These are phyloP conservation scores for Clohesyomyces aquaticus DNA, from an alignment of 495 filamentous ascomycete genomes.

Conservation along the genomic window DNA sequence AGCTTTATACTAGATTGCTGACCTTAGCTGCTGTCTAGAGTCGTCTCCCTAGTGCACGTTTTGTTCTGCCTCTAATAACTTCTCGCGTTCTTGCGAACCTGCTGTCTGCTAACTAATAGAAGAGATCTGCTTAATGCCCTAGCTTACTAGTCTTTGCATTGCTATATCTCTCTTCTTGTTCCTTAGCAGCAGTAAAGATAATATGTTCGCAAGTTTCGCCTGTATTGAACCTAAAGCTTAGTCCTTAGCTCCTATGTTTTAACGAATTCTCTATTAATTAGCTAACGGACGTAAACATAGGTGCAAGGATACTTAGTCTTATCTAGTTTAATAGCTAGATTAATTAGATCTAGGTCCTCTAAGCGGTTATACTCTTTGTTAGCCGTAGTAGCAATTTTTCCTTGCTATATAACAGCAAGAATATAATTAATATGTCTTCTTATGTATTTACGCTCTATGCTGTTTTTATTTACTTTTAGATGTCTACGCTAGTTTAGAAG, in stretches of 20 bases:
- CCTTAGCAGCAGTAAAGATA: constrained; percentile 9
- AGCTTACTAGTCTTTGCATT: constrained; percentile 9
- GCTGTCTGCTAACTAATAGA: constrained; percentile 2
- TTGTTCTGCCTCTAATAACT: constrained; percentile 4
- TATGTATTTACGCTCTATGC: constrained; percentile 8
- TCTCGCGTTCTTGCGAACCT: constrained; percentile 4
- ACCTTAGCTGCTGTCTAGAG: constrained; percentile 4
- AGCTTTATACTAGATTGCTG: constrained; percentile 1
- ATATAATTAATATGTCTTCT: constrained; percentile 7
- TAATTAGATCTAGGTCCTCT: constrained; percentile 7
- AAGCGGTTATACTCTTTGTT: background rate
- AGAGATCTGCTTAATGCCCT: constrained; percentile 10
- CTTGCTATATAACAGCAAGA: constrained; percentile 3
- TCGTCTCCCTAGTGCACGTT: constrained; percentile 3
- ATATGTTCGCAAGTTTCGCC: constrained; percentile 6
- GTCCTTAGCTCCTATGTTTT: constrained; percentile 11
- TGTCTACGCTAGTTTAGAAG: constrained; percentile 2
- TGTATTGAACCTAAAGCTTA: constrained; percentile 10
- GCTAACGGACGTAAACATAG: constrained; percentile 6
- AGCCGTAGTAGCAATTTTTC: constrained; percentile 3
- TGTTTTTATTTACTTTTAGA: constrained; percentile 6
- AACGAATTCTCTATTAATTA: constrained; percentile 4
- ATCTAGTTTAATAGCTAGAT: constrained; percentile 7
- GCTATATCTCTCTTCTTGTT: constrained; percentile 9
- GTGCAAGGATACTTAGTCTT: constrained; percentile 9